Evolutionary conservation across 73 alveolate genomes (phyloP), one percentile per base, ranked within the genome.

Genomic region (Paramecium primaurelia): DNA sequence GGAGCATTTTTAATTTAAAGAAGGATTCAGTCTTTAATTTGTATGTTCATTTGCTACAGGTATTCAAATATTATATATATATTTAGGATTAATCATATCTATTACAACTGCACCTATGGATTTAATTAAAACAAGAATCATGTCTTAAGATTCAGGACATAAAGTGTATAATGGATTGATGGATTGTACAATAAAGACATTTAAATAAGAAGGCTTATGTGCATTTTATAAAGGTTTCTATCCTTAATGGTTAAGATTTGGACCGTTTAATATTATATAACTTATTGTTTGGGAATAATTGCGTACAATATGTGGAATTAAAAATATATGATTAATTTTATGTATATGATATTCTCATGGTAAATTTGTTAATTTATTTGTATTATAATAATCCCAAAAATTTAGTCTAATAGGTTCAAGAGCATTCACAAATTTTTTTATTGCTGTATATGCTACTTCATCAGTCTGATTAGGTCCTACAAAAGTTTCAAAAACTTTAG

Each of bases 191-290:
- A 45, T 75, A 0, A 93, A 92, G 42, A 95, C 96, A 7, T 87
- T 93, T 75, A 86, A 91, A 92, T 34, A 93, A 25, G 98, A 96
- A 42, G 98, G 98, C 42, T 2, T 90, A n/a, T 36, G 58, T 36
- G 98, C 95, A 7, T 93, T 96, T 34, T 96, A 96, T 91, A 96
- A 96, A 71, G 98, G 98, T 0, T 95, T 96, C 80, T 91, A 95
- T 25, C 98, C 98, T 16, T 92, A 96, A 64, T 96, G 98, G 98
- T 85, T 95, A 92, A 95, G 98, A 59, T 94, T 96, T 60, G 98
- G 98, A 34, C 98, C 98, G 9, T 71, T 89, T 44, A 89, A 71
- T 26, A 83, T 89, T 2, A 89, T 89, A 14, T 71, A 89, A 25
- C 71, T 89, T 20, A 89, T 89, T 38, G 77, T 83, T 11, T 89